A percentile compares a stretch with the other conserved stretches of the same genome.
Evolutionary conservation across 805 yeast species (phyloP).

Genomic region (Lipomyces orientalis): DNA sequence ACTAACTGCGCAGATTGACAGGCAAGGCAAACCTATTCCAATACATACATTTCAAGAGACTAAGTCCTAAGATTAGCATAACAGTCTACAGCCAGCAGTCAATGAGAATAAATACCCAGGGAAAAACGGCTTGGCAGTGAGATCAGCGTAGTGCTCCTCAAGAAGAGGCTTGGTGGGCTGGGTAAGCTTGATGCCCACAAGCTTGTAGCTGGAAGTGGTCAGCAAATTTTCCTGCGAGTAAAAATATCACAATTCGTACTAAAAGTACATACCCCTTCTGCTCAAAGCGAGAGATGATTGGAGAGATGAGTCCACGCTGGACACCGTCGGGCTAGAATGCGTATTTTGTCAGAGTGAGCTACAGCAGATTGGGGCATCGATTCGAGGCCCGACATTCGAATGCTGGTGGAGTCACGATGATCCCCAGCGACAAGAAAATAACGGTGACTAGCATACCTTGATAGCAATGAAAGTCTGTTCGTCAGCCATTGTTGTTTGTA

Average conservation of each 20-base stretch:
- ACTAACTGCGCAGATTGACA: not conserved
- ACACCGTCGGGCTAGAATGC: conserved; percentile 89
- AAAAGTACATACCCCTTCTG: conserved; percentile 62
- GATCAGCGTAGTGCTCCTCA: conserved; percentile 94
- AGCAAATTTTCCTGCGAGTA: not conserved
- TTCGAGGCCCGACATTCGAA: not conserved
- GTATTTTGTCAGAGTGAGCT: conserved; percentile 20
- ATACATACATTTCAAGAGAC: conserved; percentile 31
- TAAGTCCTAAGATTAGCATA: not conserved
- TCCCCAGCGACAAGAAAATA: not conserved
- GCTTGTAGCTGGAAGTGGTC: conserved; percentile 66
- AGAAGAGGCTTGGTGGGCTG: conserved; percentile 85
- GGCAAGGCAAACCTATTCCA: not conserved
- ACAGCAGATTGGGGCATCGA: not conserved
- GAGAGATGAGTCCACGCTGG: conserved; percentile 95
- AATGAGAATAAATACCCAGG: conserved; percentile 78
- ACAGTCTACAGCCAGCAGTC: not conserved
- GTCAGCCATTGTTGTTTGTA: conserved; percentile 24
- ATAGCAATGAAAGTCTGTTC: conserved; percentile 49
- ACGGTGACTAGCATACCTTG: conserved; percentile 43
- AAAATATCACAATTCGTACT: not conserved
- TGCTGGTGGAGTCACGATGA: not conserved
- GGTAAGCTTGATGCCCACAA: conserved; percentile 92
- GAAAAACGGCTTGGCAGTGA: conserved; percentile 96
- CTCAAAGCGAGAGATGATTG: conserved; percentile 92